Evolutionary conservation across 805 yeast genomes (phyloP).

Genomic region (Saccharomycopsis sp.): DNA sequence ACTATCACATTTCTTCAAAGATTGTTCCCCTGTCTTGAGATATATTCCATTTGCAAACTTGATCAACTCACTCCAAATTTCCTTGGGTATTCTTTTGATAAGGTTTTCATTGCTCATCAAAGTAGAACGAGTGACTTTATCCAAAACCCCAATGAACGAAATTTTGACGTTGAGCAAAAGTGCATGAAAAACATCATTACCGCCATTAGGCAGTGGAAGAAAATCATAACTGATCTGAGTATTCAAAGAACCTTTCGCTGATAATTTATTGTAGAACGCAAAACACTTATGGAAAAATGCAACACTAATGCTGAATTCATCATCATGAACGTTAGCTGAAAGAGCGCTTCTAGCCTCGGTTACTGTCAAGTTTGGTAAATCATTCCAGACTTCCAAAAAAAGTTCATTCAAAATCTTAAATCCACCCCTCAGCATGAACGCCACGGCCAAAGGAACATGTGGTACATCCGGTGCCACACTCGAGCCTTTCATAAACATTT

Average conservation of each 20-base stretch:
- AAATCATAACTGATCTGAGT: neutral
- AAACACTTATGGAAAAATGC: conserved; percentile 3
- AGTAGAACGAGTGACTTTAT: no score
- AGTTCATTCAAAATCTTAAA: conserved; percentile 29
- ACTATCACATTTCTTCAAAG: no score
- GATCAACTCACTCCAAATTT: no score
- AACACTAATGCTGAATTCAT: conserved; percentile 13
- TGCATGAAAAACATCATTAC: no score
- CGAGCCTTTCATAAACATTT: conserved; percentile 27
- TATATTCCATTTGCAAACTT: no score
- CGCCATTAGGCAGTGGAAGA: no score
- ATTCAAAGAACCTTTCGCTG: conserved; percentile 1
- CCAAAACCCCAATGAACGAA: no score
- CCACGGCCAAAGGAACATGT: conserved; percentile 34
- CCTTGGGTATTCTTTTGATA: no score
- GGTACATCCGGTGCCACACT: conserved; percentile 27
- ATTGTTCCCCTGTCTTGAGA: no score
- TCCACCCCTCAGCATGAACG: conserved; percentile 46
- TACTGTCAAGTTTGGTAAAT: conserved; percentile 18
- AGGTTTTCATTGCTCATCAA: no score
- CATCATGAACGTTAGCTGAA: conserved; percentile 7
- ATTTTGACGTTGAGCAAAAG: no score
- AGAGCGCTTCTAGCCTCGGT: neutral
- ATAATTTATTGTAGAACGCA: conserved; percentile 1
- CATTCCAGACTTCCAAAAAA: conserved; percentile 25